Conservation (phyloP, 2,329 filamentous ascomycete genomes). For the Magnaporthales sp. region DNA sequence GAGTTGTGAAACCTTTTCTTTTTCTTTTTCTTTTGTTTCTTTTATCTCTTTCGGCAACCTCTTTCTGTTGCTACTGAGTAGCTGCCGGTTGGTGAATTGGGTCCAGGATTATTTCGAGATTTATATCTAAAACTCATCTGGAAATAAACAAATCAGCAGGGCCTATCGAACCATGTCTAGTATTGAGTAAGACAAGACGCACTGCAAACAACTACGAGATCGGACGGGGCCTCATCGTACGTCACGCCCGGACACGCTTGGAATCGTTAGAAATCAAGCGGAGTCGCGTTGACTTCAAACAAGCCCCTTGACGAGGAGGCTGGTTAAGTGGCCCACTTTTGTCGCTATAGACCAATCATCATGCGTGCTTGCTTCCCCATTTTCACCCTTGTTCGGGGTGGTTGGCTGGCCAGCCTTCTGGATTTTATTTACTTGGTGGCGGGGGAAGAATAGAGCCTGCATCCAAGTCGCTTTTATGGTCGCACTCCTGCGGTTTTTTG, state of each 20-base stretch:
- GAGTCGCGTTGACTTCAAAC: neutral
- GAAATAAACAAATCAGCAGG: too few species aligned
- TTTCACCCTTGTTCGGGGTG: constrained; percentile 5
- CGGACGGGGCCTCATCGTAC: neutral
- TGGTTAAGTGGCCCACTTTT: neutral
- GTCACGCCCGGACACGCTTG: neutral
- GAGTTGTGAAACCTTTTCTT: neutral
- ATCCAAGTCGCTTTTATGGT: neutral
- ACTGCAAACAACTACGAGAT: too few species aligned
- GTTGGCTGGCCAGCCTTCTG: constrained; percentile 13
- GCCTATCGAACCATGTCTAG: too few species aligned
- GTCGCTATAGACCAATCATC: neutral
- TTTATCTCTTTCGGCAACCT: too few species aligned
- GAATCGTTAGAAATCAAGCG: neutral
- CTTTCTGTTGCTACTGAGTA: too few species aligned
- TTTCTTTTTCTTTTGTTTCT: neutral
- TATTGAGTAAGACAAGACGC: too few species aligned
- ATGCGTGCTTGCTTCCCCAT: neutral
- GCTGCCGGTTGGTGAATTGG: too few species aligned
- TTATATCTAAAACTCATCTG: too few species aligned
- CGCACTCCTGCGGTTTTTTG: neutral
- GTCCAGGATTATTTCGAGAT: too few species aligned
- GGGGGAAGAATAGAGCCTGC: constrained; percentile 27
- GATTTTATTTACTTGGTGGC: constrained; percentile 34
- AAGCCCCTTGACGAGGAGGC: neutral